Evolutionary conservation across 2,329 filamentous ascomycete genomes (phyloP), one percentile per base, ranked within the genome.

Genomic region (Aspergillus carbonarius): DNA sequence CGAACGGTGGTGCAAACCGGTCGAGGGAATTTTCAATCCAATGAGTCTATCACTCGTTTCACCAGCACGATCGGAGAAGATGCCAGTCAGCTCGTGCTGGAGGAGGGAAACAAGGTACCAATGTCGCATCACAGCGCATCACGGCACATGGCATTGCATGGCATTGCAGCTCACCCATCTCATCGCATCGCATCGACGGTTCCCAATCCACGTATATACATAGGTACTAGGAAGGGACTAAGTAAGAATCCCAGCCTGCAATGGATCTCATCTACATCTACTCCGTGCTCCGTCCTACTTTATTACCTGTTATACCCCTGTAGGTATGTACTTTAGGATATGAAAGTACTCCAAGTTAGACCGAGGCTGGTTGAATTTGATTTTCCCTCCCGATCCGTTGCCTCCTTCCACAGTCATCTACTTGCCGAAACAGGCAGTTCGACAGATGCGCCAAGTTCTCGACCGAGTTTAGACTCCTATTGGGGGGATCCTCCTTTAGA

Each of bases 381-480:
- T 40, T 40, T 53, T 17, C 50, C 25, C 35, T 54, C 12, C 23
- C 10, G 30, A 18, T 54, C 30, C 32, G 40, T 55, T 55, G 50
- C 54, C 51, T 57, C 42, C 44, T 39, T 20, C 30, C 46, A 50
- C 25, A 27, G 27, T 39, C 39, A 51, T 55, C 39, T 42, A 39
- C 34, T 47, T 54, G 18, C 55, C 57, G 25, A 39, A 60, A 55
- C 37, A 27, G 53, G 57, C 56, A 63, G 39, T 53, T 58, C 59
- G 55, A 59, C 37, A 53, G 44, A 52, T 58, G 59, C 52, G 60
- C 59, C 57, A 63, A 63, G 61, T 17, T 30, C 49, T 51, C 17
- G 37, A 55, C 18, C 39, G n/a, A 57, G 57, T 53, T 57, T 62
- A 63, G 59, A n/a, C 37, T 17, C 48, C 23, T 37, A 50, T n/a